Percentiles rank a stretch among this genome's conserved stretches.
Conservation (phyloP, 2,329 filamentous ascomycete species). For the Xylaria sp. region DNA sequence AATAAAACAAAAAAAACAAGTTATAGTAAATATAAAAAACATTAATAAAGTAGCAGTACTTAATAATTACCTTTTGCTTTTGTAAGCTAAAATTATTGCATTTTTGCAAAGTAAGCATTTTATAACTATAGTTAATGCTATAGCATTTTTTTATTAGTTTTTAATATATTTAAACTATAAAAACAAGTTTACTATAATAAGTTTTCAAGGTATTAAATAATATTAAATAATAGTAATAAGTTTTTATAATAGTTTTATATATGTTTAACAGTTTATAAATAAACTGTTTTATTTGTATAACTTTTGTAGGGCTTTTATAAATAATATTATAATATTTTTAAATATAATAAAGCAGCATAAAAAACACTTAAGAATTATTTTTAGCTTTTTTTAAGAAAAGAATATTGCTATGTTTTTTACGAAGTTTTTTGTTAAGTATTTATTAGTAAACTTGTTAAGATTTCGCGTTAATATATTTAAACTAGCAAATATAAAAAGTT, state of each 20-base stretch:
- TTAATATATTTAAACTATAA: neutral
- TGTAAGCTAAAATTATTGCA: neutral
- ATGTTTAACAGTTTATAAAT: conserved; percentile 3
- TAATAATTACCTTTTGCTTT: neutral
- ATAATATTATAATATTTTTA: too few species aligned
- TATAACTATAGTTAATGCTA: neutral
- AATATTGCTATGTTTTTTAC: too few species aligned
- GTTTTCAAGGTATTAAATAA: neutral
- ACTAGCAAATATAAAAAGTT: too few species aligned
- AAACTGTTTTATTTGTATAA: neutral
- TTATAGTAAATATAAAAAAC: neutral
- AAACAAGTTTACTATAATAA: neutral
- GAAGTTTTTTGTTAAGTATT: too few species aligned
- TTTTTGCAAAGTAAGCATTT: neutral
- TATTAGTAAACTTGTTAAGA: too few species aligned
- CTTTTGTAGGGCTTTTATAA: too few species aligned
- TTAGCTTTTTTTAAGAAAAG: too few species aligned
- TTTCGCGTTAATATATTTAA: too few species aligned
- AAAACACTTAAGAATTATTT: too few species aligned
- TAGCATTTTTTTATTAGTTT: too few species aligned
- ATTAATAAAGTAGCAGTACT: neutral
- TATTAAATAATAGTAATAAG: neutral
- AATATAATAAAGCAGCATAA: too few species aligned
- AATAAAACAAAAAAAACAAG: too few species aligned
- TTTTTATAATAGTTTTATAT: neutral